phyloP scores from a whole-genome alignment of 2,329 filamentous ascomycete species.

The Fusarium sp. region DNA sequence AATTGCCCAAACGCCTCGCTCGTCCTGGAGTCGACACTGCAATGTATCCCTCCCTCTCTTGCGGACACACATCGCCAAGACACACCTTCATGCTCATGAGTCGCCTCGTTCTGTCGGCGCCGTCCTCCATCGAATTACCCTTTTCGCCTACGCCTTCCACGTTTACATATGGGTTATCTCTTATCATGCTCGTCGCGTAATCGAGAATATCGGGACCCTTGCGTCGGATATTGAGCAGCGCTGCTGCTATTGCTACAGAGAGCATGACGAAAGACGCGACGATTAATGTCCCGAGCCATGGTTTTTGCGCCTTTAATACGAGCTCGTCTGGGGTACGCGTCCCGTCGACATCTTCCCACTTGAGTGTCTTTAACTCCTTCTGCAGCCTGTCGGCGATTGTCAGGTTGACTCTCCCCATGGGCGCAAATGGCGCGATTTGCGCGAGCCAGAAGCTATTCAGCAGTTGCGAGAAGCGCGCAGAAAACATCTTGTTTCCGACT shows the following conservation, averaged over 20 bases:
- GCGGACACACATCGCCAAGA: conserved; percentile 8
- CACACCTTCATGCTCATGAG: conserved; percentile 11
- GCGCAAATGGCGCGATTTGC: conserved; percentile 8
- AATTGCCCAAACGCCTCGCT: not conserved
- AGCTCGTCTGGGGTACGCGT: not conserved
- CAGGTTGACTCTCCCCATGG: conserved; percentile 3
- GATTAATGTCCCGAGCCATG: conserved; percentile 7
- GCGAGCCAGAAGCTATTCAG: conserved; percentile 18
- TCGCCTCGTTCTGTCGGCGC: conserved; percentile 8
- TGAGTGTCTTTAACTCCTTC: not conserved
- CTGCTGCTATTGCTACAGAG: not conserved
- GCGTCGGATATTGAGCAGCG: conserved; percentile 3
- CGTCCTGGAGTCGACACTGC: conserved; percentile 9
- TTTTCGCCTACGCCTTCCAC: not conserved
- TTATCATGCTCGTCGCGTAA: conserved; percentile 7
- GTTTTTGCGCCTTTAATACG: not conserved
- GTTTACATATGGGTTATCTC: conserved; percentile 14
- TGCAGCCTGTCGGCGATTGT: not conserved
- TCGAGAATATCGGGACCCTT: conserved; percentile 14
- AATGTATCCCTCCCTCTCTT: conserved; percentile 13
- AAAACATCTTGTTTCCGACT: not conserved
- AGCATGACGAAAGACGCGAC: conserved; percentile 6
- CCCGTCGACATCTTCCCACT: not conserved
- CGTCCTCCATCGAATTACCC: conserved; percentile 10
- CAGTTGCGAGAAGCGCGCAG: conserved; percentile 3